Evolutionary conservation across 73 alveolate species (phyloP), one percentile per base, ranked within the genome.

Genomic region (Diophrys appendiculata): DNA sequence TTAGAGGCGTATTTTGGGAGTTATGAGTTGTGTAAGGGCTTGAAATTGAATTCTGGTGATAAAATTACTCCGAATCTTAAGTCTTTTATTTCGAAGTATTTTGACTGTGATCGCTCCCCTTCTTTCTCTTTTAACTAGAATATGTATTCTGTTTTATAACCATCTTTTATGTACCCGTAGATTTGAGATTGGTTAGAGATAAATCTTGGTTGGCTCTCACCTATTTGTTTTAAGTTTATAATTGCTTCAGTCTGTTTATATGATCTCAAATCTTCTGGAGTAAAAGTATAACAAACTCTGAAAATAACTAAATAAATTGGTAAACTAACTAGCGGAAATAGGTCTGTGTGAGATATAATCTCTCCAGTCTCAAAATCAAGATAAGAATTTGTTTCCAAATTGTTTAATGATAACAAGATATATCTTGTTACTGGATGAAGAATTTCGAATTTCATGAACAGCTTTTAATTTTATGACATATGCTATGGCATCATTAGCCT

Each of bases 401-500:
- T 79, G 43, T 33, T 23, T 0, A 79, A 23, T 34, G 64, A 69
- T 52, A 79, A 35, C 8, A 79, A 54, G 0, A 74, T 26, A 1
- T 80, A 32, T 30, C 33, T 27, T 1, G 81, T 69, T 68, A 79
- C 52, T 30, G 88, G 88, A 79, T 79, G 88, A 0, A 79, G 70
- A 26, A 79, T 52, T 43, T 79, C 73, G 33, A 79, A 79, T 67
- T 69, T 73, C 56, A 79, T n/a, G n/a, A n/a, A n/a, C n/a, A n/a
- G n/a, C n/a, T n/a, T n/a, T n/a, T n/a, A n/a, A n/a, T n/a, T n/a
- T n/a, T n/a, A n/a, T n/a, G n/a, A n/a, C n/a, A n/a, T n/a, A n/a
- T n/a, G n/a, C n/a, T n/a, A n/a, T n/a, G n/a, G n/a, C n/a, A n/a
- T n/a, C n/a, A n/a, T n/a, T n/a, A n/a, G n/a, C n/a, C n/a, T n/a